Conservation (phyloP, 805 yeast species). For the Brettanomyces nanus region DNA sequence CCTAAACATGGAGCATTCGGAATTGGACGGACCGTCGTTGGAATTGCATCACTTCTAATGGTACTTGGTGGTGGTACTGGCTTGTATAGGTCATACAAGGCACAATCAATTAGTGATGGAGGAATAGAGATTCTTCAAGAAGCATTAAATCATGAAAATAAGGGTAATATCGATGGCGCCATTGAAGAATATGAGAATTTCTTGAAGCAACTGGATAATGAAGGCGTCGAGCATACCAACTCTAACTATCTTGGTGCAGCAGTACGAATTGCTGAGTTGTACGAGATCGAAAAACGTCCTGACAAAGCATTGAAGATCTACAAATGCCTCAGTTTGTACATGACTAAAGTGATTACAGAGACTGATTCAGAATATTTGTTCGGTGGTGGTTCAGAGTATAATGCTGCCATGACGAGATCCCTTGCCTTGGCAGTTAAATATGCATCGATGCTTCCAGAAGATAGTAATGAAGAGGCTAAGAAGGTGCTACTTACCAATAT, state of each 20-base stretch:
- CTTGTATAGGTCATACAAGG: neutral
- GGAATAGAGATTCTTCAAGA: slow-evolving; percentile 6
- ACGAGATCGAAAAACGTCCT: slow-evolving; percentile 34
- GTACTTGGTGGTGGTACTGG: neutral
- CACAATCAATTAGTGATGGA: slow-evolving; percentile 9
- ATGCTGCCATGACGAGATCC: slow-evolving; percentile 14
- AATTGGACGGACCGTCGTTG: neutral
- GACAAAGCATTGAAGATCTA: slow-evolving; percentile 22
- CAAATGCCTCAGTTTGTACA: slow-evolving; percentile 14
- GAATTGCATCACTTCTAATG: neutral
- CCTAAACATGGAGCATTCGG: neutral
- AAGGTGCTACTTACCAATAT: slow-evolving; percentile 16
- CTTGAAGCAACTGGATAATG: slow-evolving; percentile 47
- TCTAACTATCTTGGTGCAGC: slow-evolving; percentile 87
- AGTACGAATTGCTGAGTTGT: slow-evolving; percentile 76
- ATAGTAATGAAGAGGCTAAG: slow-evolving; percentile 15
- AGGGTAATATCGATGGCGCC: slow-evolving; percentile 53
- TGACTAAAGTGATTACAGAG: neutral
- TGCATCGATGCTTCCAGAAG: slow-evolving; percentile 16
- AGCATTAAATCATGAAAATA: slow-evolving; percentile 14
- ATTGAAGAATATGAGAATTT: slow-evolving; percentile 65
- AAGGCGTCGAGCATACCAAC: slow-evolving; percentile 43
- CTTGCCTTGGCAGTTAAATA: slow-evolving; percentile 18
- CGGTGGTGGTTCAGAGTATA: slow-evolving; percentile 6
- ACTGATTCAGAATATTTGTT: neutral